A percentile compares a stretch with the other conserved stretches of the same genome.
phyloP scores from a whole-genome alignment of 768 basidiomycete genomes.

The Leccinum subtestaceum region DNA sequence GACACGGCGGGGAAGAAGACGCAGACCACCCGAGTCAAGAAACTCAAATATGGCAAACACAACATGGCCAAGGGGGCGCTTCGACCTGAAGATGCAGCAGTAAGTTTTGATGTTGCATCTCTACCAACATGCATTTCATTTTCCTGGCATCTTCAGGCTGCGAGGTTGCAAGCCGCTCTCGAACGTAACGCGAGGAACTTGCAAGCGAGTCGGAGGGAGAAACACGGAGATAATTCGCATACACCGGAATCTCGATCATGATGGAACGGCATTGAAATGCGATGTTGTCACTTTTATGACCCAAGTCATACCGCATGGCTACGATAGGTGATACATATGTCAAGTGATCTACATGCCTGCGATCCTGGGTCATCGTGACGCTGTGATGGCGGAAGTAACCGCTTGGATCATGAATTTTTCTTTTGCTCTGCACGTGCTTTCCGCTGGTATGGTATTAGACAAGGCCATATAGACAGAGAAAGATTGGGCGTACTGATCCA shows the following conservation, averaged over 20 bases:
- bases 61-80: slow-evolving; percentile 89
- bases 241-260: slow-evolving; percentile 18
- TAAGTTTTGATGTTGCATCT: slow-evolving; percentile 34
- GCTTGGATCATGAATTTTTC: slow-evolving; percentile 36
- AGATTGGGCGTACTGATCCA: slow-evolving; percentile 61
- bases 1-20: slow-evolving; percentile 27
- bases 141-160: slow-evolving; percentile 44
- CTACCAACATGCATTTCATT: not conserved
- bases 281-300: slow-evolving; percentile 10
- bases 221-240: slow-evolving; percentile 19
- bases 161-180: slow-evolving; percentile 63
- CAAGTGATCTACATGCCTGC: slow-evolving; percentile 9
- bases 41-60: slow-evolving; percentile 66
- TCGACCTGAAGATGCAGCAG: slow-evolving; percentile 80
- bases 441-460: slow-evolving; percentile 40
- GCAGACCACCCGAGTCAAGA: slow-evolving; percentile 45
- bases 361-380: slow-evolving; percentile 2
- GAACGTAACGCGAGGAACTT: slow-evolving; percentile 41
- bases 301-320: slow-evolving; percentile 18
- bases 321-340: slow-evolving; percentile 23
- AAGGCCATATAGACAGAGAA: not conserved
- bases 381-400: not conserved
- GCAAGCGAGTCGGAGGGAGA: slow-evolving; percentile 27
- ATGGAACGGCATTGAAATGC: slow-evolving; percentile 3
- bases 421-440: slow-evolving; percentile 66